phyloP scores from a whole-genome alignment of 129 eudicot genomes.

The Chrysanthemum lavandulifolium region DNA sequence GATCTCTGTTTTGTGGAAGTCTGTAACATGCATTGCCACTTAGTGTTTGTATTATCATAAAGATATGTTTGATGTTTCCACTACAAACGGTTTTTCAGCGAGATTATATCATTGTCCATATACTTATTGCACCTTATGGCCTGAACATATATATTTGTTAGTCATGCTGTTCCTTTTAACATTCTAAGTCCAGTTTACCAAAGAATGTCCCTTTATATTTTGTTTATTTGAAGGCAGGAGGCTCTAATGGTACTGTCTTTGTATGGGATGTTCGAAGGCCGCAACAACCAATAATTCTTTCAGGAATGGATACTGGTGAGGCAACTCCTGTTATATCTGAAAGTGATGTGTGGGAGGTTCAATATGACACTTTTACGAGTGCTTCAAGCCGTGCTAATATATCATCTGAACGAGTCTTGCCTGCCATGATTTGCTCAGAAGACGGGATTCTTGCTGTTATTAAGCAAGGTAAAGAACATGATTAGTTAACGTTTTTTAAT shows the following conservation, averaged over 20 bases:
- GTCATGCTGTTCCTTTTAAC: neutral
- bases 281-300: constrained; percentile 73
- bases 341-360: constrained; percentile 98
- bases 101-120: no score
- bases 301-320: constrained; percentile 51
- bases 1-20: no score
- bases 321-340: constrained; percentile 40
- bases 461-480: constrained; percentile 58
- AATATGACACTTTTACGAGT: constrained; percentile 68
- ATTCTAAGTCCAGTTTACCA: neutral
- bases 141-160: neutral
- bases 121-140: neutral
- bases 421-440: constrained; percentile 94
- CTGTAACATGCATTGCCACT: no score
- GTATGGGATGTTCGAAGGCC: constrained; percentile 91
- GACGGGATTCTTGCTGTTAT: constrained; percentile 91
- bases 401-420: constrained; percentile 68
- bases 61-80: no score
- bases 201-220: neutral
- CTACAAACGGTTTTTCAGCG: no score
- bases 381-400: constrained; percentile 52
- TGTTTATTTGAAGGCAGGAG: constrained; percentile 74
- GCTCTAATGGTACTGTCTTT: constrained; percentile 84
- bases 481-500: neutral
- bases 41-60: no score